Percentiles rank a stretch among this genome's conserved stretches.
phyloP scores from a whole-genome alignment of 768 basidiomycete genomes.

The Tremella fuciformis region DNA sequence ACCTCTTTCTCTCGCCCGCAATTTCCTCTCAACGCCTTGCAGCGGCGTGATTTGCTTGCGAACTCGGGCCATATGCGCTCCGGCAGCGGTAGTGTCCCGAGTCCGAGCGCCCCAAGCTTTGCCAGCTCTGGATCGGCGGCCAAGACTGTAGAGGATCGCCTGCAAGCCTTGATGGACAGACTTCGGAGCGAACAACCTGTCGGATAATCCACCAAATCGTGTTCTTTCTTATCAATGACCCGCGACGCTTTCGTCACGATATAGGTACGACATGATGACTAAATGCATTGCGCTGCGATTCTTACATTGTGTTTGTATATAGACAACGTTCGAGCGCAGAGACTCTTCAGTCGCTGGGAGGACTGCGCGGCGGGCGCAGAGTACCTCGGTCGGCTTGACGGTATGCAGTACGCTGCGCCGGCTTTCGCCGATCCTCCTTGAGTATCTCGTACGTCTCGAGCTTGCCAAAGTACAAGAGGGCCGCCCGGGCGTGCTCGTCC shows the following conservation, averaged over 20 bases:
- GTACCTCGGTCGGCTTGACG: no score
- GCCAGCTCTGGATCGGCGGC: slow-evolving; percentile 21
- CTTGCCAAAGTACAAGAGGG: slow-evolving; percentile 4
- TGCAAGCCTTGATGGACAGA: slow-evolving; percentile 43
- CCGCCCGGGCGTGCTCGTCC: background rate
- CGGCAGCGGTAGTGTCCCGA: slow-evolving; percentile 1
- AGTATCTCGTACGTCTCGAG: slow-evolving; percentile 2
- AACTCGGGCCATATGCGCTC: slow-evolving; percentile 3
- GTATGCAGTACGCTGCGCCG: no score
- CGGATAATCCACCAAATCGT: no score
- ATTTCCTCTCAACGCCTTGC: slow-evolving; percentile 4
- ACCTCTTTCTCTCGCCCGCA: slow-evolving; percentile 21
- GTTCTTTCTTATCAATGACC: no score
- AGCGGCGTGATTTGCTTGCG: background rate
- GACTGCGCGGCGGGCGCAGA: no score
- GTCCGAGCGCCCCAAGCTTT: slow-evolving; percentile 38
- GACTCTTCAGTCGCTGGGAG: no score
- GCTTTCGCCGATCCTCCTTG: background rate
- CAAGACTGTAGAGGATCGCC: slow-evolving; percentile 35
- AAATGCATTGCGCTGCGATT: no score
- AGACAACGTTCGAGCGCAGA: no score
- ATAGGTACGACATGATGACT: no score
- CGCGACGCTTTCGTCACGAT: no score
- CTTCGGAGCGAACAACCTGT: slow-evolving; percentile 9
- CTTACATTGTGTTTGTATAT: no score